Evolutionary conservation across 768 basidiomycete species (phyloP).

Genomic region (Tricholoma hemisulphureum): DNA sequence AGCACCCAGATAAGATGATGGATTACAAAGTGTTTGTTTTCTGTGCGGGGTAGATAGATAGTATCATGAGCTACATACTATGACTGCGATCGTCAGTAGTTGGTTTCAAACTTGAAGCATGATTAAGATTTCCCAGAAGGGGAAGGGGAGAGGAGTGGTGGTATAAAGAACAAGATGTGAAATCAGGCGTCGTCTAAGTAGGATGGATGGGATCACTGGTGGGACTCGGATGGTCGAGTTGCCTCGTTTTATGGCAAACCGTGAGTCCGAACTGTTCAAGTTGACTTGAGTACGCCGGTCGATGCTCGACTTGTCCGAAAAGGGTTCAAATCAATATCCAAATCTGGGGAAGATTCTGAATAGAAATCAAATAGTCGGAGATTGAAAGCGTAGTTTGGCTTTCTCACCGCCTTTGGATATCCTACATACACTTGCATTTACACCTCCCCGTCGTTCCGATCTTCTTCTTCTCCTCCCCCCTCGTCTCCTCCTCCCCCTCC

Average conservation of each 20-base stretch:
- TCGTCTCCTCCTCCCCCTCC: conserved; percentile 17
- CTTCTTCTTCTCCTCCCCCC: conserved; percentile 10
- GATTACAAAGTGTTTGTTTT: neutral
- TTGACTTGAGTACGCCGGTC: too few relatives aligned
- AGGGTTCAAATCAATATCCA: neutral
- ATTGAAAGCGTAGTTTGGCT: conserved; percentile 15
- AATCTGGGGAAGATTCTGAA: conserved; percentile 17
- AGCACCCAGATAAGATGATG: neutral
- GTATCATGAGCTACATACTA: too few relatives aligned
- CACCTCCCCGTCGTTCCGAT: conserved; percentile 11
- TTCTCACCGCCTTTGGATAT: conserved; percentile 18
- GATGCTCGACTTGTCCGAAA: too few relatives aligned
- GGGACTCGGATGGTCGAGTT: too few relatives aligned
- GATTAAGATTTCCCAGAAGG: neutral
- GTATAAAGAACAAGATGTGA: neutral
- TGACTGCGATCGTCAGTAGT: too few relatives aligned
- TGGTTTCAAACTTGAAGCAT: neutral
- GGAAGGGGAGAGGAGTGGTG: neutral
- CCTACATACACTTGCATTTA: conserved; percentile 1
- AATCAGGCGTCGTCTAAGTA: neutral
- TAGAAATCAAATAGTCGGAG: conserved; percentile 24
- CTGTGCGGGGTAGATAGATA: too few relatives aligned
- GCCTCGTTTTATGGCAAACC: too few relatives aligned
- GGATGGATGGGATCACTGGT: too few relatives aligned
- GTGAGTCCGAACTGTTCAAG: too few relatives aligned